These are phyloP conservation scores for Ceratobasidium sp. DNA, from an alignment of 1,284 basidiomycete species.

Conservation along the genomic window DNA sequence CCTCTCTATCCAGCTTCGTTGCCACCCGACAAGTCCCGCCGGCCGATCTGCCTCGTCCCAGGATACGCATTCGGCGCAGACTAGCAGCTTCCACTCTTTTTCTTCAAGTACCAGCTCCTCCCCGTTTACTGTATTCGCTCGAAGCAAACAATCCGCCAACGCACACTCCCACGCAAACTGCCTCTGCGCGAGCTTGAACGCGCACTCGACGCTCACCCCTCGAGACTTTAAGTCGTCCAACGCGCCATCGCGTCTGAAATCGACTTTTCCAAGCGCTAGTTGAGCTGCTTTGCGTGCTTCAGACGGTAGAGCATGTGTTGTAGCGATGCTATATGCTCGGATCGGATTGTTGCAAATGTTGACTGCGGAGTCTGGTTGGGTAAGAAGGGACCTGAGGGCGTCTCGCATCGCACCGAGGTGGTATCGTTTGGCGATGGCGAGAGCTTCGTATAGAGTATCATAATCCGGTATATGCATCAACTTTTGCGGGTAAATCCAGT, in stretches of 20 bases:
- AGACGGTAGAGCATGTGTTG: not conserved
- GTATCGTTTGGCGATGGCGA: not conserved
- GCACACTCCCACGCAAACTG: conserved; percentile 16
- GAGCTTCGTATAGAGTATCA: not conserved
- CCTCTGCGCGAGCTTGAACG: not conserved
- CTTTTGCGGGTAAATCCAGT: conserved; percentile 22
- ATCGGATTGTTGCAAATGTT: not conserved
- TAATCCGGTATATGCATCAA: not conserved
- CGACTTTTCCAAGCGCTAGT: conserved; percentile 6
- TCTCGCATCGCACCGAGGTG: conserved; percentile 12
- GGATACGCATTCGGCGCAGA: not conserved
- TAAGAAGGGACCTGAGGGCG: not conserved
- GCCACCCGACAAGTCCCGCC: not conserved
- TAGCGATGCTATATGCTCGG: conserved; percentile 7
- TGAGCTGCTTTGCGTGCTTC: conserved; percentile 1
- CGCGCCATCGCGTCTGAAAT: not conserved
- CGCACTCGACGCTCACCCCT: not conserved
- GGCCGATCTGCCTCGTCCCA: not conserved
- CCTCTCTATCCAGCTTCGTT: not conserved
- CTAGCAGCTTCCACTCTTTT: not conserved
- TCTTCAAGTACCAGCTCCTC: not conserved
- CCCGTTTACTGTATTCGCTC: not conserved
- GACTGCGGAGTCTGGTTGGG: not conserved
- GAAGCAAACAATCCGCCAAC: conserved; percentile 4
- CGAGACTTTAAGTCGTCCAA: not conserved